Base-by-base conservation (phyloP, 345 rosid genomes). In the Cardamine occulta region DNA sequence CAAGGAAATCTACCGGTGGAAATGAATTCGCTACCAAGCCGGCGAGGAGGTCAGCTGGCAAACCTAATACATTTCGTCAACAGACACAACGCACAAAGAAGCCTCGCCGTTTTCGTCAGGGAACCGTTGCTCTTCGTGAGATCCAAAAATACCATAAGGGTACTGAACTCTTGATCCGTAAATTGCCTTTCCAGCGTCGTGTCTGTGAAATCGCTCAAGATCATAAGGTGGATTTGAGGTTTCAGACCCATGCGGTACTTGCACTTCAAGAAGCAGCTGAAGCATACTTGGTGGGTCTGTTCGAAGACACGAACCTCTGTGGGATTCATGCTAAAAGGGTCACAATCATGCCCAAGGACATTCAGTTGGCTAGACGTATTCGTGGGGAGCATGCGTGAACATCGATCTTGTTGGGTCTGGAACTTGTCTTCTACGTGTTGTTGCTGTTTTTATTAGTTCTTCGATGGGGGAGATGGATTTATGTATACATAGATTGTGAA, bases 231-330 rank as follows among this genome's bases (percentile, higher is more conserved):
- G 89, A 89, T 67, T 31, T 85, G 75, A 84, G 93, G 80, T 89
- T 89, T 80, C 88, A 89, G 81, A 83, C 87, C 63, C 87, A 85
- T 59, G 89, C 93, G 0, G 84, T 87, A 2, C 81, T 85, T 1
- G 88, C 93, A 0, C 88, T 87, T 32, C 93, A 88, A 62, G 91
- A 88, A 63, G 91, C 91, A n/a, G 93, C 89, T 0, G 93, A 88
- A 80, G 90, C 93, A 1, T 88, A 86, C 62, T 68, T 86, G 0
- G 91, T 85, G 18, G 89, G 93, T 40, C 69, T 88, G 60, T 88
- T 88, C 17, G 93, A 86, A 72, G 93, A 88, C 58, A 88, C 93
- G 3, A 88, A 88, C 58, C 68, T 86, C 9, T 85, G 93, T 8
- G 89, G 90, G 0, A 82, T 88, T 72, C 90, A 87, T 15, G 91